These are phyloP conservation scores for Dendrobium nobile DNA, from an alignment of 106 monocot species.

Conservation along the genomic window DNA sequence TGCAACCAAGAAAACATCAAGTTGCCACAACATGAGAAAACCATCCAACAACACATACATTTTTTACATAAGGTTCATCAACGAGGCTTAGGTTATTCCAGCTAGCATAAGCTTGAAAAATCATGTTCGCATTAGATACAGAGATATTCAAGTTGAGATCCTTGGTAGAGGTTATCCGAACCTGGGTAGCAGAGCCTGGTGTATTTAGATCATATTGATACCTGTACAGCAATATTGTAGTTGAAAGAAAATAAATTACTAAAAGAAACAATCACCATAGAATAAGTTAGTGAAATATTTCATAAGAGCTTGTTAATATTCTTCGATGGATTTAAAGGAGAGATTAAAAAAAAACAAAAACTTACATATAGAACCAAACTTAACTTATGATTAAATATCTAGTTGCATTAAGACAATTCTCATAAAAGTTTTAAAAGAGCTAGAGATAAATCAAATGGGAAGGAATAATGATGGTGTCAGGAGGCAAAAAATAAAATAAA, in stretches of 20 bases:
- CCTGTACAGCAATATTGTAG: constrained; percentile 37
- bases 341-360: background rate
- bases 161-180: constrained; percentile 68
- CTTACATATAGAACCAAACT: background rate
- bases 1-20: background rate
- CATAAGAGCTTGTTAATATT: background rate
- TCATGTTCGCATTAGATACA: constrained; percentile 74
- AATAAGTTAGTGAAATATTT: background rate
- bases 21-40: background rate
- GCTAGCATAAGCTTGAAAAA: constrained; percentile 94
- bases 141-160: constrained; percentile 83
- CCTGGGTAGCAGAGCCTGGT: constrained; percentile 56
- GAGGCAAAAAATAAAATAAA: background rate
- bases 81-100: constrained; percentile 71
- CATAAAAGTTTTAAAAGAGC: background rate
- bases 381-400: background rate
- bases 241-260: background rate
- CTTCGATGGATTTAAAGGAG: background rate
- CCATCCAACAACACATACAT: constrained; percentile 28
- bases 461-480: background rate
- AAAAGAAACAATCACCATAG: background rate
- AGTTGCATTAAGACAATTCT: background rate
- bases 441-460: background rate
- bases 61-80: constrained; percentile 40
- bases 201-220: constrained; percentile 80